phyloP scores from a whole-genome alignment of 2,329 filamentous ascomycete species.

The Hymenoscyphus repandus region DNA sequence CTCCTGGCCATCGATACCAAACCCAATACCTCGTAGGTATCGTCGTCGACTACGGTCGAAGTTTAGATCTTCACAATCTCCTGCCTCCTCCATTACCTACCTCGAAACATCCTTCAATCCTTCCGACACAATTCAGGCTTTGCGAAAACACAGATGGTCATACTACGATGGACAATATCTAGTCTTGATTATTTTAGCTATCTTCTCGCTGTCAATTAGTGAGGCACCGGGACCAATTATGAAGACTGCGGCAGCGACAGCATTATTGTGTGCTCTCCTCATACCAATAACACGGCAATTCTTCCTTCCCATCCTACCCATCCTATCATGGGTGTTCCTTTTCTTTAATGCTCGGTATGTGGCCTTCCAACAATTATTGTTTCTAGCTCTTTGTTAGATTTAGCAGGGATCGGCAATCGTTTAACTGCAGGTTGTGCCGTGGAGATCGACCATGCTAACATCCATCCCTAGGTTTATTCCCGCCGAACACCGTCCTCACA shows the following conservation, averaged over 20 bases:
- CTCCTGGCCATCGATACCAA: slow-evolving; percentile 42
- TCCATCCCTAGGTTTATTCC: slow-evolving; percentile 68
- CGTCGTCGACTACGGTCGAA: slow-evolving; percentile 64
- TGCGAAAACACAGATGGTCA: slow-evolving; percentile 75
- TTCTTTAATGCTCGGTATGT: slow-evolving; percentile 75
- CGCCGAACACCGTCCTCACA: slow-evolving; percentile 80
- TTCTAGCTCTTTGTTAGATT: not conserved
- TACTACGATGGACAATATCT: slow-evolving; percentile 82
- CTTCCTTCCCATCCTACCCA: slow-evolving; percentile 79
- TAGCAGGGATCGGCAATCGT: slow-evolving; percentile 9
- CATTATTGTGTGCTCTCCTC: slow-evolving; percentile 64
- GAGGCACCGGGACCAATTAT: slow-evolving; percentile 70
- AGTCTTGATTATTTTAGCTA: slow-evolving; percentile 64
- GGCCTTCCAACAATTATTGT: not conserved
- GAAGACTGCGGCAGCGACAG: slow-evolving; percentile 67
- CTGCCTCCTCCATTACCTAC: slow-evolving; percentile 66
- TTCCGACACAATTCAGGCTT: slow-evolving; percentile 66
- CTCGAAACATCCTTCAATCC: slow-evolving; percentile 81
- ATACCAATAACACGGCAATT: slow-evolving; percentile 87
- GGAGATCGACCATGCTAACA: slow-evolving; percentile 12
- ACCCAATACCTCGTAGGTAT: slow-evolving; percentile 57
- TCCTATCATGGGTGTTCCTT: slow-evolving; percentile 81
- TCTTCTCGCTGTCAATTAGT: slow-evolving; percentile 81
- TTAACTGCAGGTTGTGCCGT: slow-evolving; percentile 6
- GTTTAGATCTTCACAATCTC: slow-evolving; percentile 60